Evolutionary conservation across 768 basidiomycete species (phyloP).

Genomic region (Royoungia palumana): DNA sequence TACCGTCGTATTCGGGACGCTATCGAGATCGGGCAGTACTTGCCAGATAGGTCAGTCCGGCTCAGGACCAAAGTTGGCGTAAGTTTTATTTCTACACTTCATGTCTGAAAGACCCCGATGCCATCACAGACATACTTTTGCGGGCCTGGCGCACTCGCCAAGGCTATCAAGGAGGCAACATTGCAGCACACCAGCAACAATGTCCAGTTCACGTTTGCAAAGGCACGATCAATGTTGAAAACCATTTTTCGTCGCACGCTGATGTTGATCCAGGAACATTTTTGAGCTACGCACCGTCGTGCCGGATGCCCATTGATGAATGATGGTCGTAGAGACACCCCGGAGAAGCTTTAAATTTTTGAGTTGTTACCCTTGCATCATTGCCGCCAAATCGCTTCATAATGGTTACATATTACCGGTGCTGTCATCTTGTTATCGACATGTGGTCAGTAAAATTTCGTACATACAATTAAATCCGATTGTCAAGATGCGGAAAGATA

Average conservation of each 20-base stretch:
- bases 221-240: conserved; percentile 46
- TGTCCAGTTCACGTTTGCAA: conserved; percentile 78
- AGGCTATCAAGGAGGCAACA: conserved; percentile 71
- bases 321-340: too few relatives aligned
- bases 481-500: background rate
- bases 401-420: background rate
- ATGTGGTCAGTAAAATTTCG: background rate
- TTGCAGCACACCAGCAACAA: conserved; percentile 48
- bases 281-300: conserved; percentile 6
- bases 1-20: conserved; percentile 71
- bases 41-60: conserved; percentile 74
- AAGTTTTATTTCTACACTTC: conserved; percentile 29
- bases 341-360: background rate
- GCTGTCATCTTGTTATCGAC: background rate
- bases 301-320: background rate
- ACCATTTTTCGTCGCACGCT: background rate
- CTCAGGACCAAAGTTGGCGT: conserved; percentile 83
- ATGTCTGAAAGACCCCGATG: background rate
- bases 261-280: conserved; percentile 11
- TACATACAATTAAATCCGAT: background rate
- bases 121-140: conserved; percentile 77
- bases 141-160: conserved; percentile 73
- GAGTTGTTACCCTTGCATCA: background rate
- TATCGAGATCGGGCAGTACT: conserved; percentile 79
- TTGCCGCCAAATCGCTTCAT: background rate